Conservation (phyloP, 352 stramenopile species). For the Peronospora destructor region DNA sequence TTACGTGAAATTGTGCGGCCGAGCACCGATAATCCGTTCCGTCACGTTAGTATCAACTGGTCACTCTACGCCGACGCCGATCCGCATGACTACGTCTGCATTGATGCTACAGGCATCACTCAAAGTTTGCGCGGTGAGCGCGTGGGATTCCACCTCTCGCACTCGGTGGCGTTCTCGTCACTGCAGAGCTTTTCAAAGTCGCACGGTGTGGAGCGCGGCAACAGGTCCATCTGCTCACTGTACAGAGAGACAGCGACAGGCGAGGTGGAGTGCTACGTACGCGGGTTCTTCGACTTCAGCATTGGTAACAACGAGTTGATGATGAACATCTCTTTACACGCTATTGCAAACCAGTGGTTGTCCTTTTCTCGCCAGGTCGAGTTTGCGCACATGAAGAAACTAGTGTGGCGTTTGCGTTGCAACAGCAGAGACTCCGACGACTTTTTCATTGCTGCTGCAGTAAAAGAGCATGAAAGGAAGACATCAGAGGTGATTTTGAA, state of each 20-base stretch:
- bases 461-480: conserved; percentile 6
- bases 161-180: conserved; percentile 28
- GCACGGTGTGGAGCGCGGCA: conserved; percentile 17
- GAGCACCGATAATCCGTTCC: conserved; percentile 29
- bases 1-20: conserved; percentile 18
- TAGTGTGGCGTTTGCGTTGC: conserved; percentile 14
- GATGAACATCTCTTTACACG: conserved; percentile 19
- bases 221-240: conserved; percentile 20
- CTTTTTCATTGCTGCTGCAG: conserved; percentile 5
- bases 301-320: conserved; percentile 17
- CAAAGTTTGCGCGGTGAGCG: conserved; percentile 18
- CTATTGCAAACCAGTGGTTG: conserved; percentile 19
- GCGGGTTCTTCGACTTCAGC: conserved; percentile 30
- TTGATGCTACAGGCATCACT: conserved; percentile 33
- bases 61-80: conserved; percentile 21
- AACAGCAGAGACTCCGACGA: conserved; percentile 9
- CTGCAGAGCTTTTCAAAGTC: conserved; percentile 14
- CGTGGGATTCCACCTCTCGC: conserved; percentile 40
- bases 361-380: conserved; percentile 21
- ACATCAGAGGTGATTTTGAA: conserved; percentile 10
- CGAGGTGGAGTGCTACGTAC: conserved; percentile 23
- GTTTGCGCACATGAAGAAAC: conserved; percentile 27
- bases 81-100: conserved; percentile 38
- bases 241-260: conserved; percentile 9
- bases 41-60: conserved; percentile 39